Evolutionary conservation across 1,139 yeast genomes (phyloP).

Genomic region (Geotrichum fermentans): DNA sequence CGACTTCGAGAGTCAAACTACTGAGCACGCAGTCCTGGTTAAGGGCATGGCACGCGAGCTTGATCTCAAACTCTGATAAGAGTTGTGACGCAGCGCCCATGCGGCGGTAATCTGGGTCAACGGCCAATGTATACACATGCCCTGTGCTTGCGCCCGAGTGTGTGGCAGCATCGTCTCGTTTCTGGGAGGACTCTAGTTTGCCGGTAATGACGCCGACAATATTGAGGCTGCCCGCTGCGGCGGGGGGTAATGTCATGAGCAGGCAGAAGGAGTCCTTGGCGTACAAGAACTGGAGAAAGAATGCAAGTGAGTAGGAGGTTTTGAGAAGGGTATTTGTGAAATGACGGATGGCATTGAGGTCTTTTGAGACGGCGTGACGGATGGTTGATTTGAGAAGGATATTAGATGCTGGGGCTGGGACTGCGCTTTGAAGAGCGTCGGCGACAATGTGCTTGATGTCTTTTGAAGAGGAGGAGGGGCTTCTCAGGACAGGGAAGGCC

Average conservation of each 20-base stretch:
- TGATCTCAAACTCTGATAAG: slow-evolving; percentile 16
- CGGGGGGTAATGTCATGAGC: slow-evolving; percentile 15
- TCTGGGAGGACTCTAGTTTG: slow-evolving; percentile 13
- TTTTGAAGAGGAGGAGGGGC: too few species aligned
- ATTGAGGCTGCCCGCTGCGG: slow-evolving; percentile 6
- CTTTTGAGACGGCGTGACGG: slow-evolving; percentile 11
- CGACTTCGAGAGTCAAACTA: slow-evolving; percentile 21
- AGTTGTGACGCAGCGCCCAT: slow-evolving; percentile 25
- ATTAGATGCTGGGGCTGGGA: neutral
- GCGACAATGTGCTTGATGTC: slow-evolving; percentile 1
- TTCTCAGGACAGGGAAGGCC: too few species aligned
- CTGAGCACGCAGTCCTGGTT: slow-evolving; percentile 9
- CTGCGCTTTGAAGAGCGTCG: neutral
- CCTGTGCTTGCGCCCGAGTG: slow-evolving; percentile 19
- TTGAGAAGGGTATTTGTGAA: slow-evolving; percentile 22
- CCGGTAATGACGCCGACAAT: slow-evolving; percentile 26
- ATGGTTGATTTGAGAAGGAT: neutral
- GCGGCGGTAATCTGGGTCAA: slow-evolving; percentile 23
- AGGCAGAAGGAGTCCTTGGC: slow-evolving; percentile 21
- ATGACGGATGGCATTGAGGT: slow-evolving; percentile 20
- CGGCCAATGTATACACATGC: slow-evolving; percentile 24
- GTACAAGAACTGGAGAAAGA: slow-evolving; percentile 27
- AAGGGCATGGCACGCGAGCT: slow-evolving; percentile 17
- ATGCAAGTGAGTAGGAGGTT: slow-evolving; percentile 22
- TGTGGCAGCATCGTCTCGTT: neutral